A percentile compares a stretch with the other conserved stretches of the same genome.
These are phyloP conservation scores for Acacia melanoxylon DNA, from an alignment of 306 rosid genomes.

Conservation along the genomic window DNA sequence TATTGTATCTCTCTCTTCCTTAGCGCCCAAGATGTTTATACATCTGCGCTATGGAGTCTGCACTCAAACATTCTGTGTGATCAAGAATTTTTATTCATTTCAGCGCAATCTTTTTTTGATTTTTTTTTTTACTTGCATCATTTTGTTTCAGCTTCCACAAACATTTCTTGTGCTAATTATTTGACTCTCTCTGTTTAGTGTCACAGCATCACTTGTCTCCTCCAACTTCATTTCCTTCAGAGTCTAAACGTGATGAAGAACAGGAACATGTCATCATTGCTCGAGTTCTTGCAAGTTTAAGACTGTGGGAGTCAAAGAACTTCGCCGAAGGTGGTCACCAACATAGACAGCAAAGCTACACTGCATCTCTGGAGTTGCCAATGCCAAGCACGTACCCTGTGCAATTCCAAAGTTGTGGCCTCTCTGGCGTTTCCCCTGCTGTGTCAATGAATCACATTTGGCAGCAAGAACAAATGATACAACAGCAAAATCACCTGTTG, in stretches of 20 bases:
- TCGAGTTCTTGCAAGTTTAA: conserved; percentile 56
- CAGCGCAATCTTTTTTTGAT: not conserved
- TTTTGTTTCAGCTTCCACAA: not conserved
- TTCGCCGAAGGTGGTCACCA: conserved; percentile 35
- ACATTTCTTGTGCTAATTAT: conserved; percentile 15
- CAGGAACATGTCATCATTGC: conserved; percentile 72
- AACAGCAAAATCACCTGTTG: conserved; percentile 54
- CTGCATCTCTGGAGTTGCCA: conserved; percentile 35
- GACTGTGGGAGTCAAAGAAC: conserved; percentile 37
- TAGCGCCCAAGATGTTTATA: not conserved
- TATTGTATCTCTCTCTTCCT: not conserved
- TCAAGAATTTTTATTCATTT: conserved; percentile 4
- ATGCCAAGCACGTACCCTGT: conserved; percentile 38
- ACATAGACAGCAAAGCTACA: conserved; percentile 35
- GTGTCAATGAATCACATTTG: conserved; percentile 66
- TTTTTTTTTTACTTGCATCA: conserved; percentile 6
- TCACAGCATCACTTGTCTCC: conserved; percentile 50
- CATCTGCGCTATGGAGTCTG: conserved; percentile 17
- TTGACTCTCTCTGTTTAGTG: conserved; percentile 51
- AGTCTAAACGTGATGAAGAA: conserved; percentile 56
- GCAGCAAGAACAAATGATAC: conserved; percentile 71
- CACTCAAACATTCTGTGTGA: conserved; percentile 25
- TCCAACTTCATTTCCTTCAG: conserved; percentile 37
- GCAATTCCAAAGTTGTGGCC: conserved; percentile 51
- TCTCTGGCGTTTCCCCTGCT: conserved; percentile 57